Evolutionary conservation across 805 yeast genomes (phyloP), one percentile per base, ranked within the genome.

Genomic region (Kluyveromyces aestuarii): DNA sequence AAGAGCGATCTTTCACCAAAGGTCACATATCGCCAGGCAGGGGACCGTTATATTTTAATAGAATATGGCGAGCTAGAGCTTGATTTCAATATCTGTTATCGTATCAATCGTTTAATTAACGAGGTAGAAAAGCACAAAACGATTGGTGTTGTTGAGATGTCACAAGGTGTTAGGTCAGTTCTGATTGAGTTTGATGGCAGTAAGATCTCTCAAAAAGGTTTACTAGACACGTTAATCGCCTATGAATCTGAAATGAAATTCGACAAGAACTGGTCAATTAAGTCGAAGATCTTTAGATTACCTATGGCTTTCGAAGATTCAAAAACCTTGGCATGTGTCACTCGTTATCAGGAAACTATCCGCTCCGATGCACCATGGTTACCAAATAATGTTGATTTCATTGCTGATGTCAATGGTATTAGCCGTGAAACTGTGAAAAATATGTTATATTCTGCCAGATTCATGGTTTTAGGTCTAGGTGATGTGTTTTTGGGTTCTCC

Each of bases 401-500:
- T 91, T 67, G 95, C 96, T 35, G 79, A 81, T 56, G 89, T 90
- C 52, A 91, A 93, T 66, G 93, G 84, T 19, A 75, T 93, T 40
- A 77, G 76, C 49, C 81, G 96, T 57, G 72, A 78, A 10, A 85
- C 80, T 47, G 91, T 93, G 47, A 75, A 82, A 52, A 87, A 87
- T 57, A 82, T 91, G 84, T 68, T 93, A 62, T 91, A 89, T 71
- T 72, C 85, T 41, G 98, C 98, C 6, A 76, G 90, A 62, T 93
- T 84, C 74, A 73, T 93, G 71, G 98, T 93, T 7, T 73, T 91
- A 53, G 99, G 98, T 48, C 79, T 91, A 47, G 99, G 98, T 63
- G 99, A 93, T 68, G 98, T 93, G 27, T 91, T 90, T 71, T 75
- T 93, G 58, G 98, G 98, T 44, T 96, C 99, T 3, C 99, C 99